These are phyloP conservation scores for Penicillium argentinense DNA, from an alignment of 495 filamentous ascomycete genomes.

Conservation along the genomic window DNA sequence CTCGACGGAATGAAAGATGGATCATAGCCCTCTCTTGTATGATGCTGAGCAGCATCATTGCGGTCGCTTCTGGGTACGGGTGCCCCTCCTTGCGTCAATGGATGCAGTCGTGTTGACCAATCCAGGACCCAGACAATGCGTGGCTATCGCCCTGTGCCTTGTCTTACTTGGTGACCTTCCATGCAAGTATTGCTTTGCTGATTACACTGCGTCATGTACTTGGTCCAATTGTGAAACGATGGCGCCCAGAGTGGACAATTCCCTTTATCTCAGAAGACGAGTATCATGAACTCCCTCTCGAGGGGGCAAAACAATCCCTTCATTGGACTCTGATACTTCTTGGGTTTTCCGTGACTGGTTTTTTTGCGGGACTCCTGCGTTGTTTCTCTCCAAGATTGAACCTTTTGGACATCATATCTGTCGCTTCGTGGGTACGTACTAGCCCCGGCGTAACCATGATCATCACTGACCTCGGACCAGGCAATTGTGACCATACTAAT, in stretches of 20 bases:
- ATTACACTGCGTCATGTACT: constrained; percentile 39
- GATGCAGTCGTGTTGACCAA: constrained; percentile 15
- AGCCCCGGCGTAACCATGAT: background rate
- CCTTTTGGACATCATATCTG: constrained; percentile 27
- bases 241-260: constrained; percentile 50
- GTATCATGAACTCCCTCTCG: constrained; percentile 23
- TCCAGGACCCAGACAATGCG: constrained; percentile 51
- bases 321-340: constrained; percentile 41
- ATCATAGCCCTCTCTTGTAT: constrained; percentile 21
- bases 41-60: constrained; percentile 7
- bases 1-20: constrained; percentile 15
- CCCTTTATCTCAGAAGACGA: constrained; percentile 48
- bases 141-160: constrained; percentile 49
- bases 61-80: constrained; percentile 28
- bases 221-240: constrained; percentile 20
- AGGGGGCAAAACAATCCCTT: constrained; percentile 25
- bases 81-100: constrained; percentile 6
- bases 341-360: constrained; percentile 36
- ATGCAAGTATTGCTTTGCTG: constrained; percentile 40
- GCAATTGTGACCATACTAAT: constrained; percentile 44
- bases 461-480: constrained; percentile 30
- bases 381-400: constrained; percentile 31
- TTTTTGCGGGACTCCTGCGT: constrained; percentile 40
- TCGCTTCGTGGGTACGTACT: constrained; percentile 49
- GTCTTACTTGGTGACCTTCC: constrained; percentile 46